A percentile compares a stretch with the other conserved stretches of the same genome.
These are phyloP conservation scores for Phialophora expanda DNA, from an alignment of 2,329 filamentous ascomycete species.

Conservation along the genomic window DNA sequence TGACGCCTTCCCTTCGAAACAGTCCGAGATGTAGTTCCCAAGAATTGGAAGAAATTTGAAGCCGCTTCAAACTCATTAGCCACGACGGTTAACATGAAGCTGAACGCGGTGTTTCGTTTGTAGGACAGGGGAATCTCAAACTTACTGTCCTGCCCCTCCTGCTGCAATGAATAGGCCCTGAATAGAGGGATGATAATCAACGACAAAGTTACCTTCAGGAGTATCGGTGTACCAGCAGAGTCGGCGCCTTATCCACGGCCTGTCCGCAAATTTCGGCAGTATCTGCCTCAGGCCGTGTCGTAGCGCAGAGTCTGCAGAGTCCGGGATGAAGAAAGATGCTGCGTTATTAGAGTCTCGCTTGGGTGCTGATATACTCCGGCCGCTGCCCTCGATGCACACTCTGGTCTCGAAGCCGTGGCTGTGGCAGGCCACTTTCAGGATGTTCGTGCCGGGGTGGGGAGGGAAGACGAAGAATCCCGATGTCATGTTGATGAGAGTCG, in stretches of 20 bases:
- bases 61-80: slow-evolving; percentile 44
- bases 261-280: slow-evolving; percentile 64
- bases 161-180: slow-evolving; percentile 55
- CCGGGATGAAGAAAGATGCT: slow-evolving; percentile 46
- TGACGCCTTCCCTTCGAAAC: slow-evolving; percentile 53
- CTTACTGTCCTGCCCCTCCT: slow-evolving; percentile 56
- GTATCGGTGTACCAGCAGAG: slow-evolving; percentile 81
- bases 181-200: slow-evolving; percentile 71
- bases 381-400: slow-evolving; percentile 44
- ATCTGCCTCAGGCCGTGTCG: slow-evolving; percentile 65
- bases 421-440: slow-evolving; percentile 74
- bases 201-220: slow-evolving; percentile 70
- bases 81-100: not conserved
- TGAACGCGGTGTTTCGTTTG: not conserved
- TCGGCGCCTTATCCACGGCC: slow-evolving; percentile 65
- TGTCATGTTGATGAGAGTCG: slow-evolving; percentile 61
- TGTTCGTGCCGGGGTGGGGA: slow-evolving; percentile 51
- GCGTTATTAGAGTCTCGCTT: slow-evolving; percentile 49
- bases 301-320: slow-evolving; percentile 66
- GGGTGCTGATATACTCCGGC: slow-evolving; percentile 43
- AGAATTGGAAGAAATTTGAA: slow-evolving; percentile 73
- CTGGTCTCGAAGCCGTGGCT: slow-evolving; percentile 64
- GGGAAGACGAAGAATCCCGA: slow-evolving; percentile 62
- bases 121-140: not conserved
- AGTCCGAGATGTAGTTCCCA: slow-evolving; percentile 65